Conservation (phyloP, 495 filamentous ascomycete genomes). For the Penicillium ochrochloron region DNA sequence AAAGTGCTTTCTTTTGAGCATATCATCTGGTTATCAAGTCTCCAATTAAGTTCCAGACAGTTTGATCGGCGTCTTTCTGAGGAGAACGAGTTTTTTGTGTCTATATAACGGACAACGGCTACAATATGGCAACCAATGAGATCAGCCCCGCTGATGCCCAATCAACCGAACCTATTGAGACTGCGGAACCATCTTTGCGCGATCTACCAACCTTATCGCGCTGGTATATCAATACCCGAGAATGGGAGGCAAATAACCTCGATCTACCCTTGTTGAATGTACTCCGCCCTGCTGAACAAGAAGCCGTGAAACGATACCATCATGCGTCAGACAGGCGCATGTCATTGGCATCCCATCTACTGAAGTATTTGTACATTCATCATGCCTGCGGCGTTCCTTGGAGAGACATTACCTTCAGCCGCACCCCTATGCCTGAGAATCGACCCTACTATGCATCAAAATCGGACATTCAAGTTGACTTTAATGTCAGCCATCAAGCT, state of each 20-base stretch:
- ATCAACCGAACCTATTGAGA: constrained; percentile 1
- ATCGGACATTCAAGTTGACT: constrained; percentile 57
- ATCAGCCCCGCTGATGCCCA: constrained; percentile 17
- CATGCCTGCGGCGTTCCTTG: constrained; percentile 67
- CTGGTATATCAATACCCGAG: constrained; percentile 54
- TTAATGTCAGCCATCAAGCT: constrained; percentile 90
- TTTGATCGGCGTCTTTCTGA: background rate
- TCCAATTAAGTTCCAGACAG: too few species aligned
- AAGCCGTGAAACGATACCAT: constrained; percentile 42
- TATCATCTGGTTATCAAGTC: background rate
- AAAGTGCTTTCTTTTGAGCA: background rate
- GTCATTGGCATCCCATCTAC: constrained; percentile 71
- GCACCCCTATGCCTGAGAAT: constrained; percentile 63
- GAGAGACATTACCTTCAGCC: constrained; percentile 62
- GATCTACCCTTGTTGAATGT: constrained; percentile 44
- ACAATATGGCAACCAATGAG: constrained; percentile 23
- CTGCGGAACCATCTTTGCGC: constrained; percentile 9
- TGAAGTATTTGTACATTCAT: constrained; percentile 78
- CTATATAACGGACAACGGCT: background rate
- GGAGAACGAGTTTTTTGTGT: background rate
- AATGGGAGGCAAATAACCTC: constrained; percentile 34
- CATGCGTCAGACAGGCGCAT: constrained; percentile 49
- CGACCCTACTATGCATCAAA: constrained; percentile 61
- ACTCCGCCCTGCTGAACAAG: constrained; percentile 42
- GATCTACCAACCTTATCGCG: constrained; percentile 32